Base-by-base conservation (phyloP, 2,329 filamentous ascomycete genomes). In the Calcarisporium arbuscula region DNA sequence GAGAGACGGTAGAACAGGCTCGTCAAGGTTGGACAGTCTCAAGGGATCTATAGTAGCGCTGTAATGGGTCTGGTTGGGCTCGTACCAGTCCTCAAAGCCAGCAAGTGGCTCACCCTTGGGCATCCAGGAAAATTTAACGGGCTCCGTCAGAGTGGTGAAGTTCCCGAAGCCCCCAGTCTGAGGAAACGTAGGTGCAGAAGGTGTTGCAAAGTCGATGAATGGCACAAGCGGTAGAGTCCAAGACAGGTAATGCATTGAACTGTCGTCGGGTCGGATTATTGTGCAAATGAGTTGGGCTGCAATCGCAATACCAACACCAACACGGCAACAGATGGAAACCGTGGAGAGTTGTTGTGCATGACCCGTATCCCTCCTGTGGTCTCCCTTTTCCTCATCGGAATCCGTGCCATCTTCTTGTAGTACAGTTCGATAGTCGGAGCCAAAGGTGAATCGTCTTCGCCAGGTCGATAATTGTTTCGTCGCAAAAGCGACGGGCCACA, bases 1-100 rank as follows among this genome's bases (percentile, higher is more conserved):
- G 3, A 61, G 45, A 1, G 38, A 40, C 7, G 54, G 29, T 1
- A 60, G 40, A 1, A 65, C 30, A 0, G 50, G 48, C 8, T 61
- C 46, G 4, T 61, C 39, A 4, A 61, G 45, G 22, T 67, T 67
- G 1, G 59, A 56, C n/a, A 65, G 52, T 29, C 57, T 62, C 26
- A 66, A 28, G 1, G 64, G 64, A 20, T 67, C 64, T 5, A 46
- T 35, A 1, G 43, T 44, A 5, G 62, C 51, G 16, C 42, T 54
- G 30, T 67, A 67, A 26, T 57, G 54, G 2, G 44, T 34, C 5
- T 41, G 19, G 3, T 47, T 30, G 1, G 32, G 33, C n/a, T n/a
- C n/a, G 4, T 44, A 48, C 55, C 55, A 59, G 19, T 58, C 56
- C 22, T 54, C 50, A 36, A 39, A 39, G 25, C 36, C 36, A 3